Percentiles rank a stretch among this genome's conserved stretches.
Evolutionary conservation across 768 basidiomycete genomes (phyloP).

Genomic region (Pleurotus sapidus): DNA sequence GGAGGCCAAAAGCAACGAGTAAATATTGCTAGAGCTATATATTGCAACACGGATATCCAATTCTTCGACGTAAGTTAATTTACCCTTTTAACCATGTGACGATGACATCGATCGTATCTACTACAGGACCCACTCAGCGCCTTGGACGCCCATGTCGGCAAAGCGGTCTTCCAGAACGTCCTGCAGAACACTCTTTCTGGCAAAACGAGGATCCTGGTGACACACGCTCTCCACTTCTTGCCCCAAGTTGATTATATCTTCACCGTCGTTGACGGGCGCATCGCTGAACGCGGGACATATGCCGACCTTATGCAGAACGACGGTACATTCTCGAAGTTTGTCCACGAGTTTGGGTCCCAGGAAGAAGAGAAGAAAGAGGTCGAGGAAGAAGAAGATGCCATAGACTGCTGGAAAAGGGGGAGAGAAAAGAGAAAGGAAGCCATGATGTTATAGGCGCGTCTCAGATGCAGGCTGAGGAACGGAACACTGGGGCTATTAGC

Average conservation of each 20-base stretch:
- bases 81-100: neutral
- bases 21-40: constrained; percentile 85
- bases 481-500: constrained; percentile 72
- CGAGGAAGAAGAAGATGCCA: constrained; percentile 38
- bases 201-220: constrained; percentile 87
- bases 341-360: constrained; percentile 74
- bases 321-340: constrained; percentile 70
- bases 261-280: constrained; percentile 70
- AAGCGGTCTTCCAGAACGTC: constrained; percentile 82
- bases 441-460: constrained; percentile 39
- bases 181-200: constrained; percentile 57
- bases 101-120: neutral
- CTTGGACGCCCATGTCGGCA: constrained; percentile 90
- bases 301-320: constrained; percentile 59
- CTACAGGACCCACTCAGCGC: constrained; percentile 80
- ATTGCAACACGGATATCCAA: constrained; percentile 82
- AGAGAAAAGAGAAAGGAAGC: constrained; percentile 36
- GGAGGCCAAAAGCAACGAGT: constrained; percentile 80
- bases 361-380: constrained; percentile 50
- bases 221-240: constrained; percentile 89
- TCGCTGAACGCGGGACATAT: constrained; percentile 82
- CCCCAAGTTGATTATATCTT: constrained; percentile 86
- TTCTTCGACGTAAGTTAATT: constrained; percentile 63
- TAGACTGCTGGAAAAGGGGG: constrained; percentile 22
- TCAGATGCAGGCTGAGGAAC: constrained; percentile 84